A percentile compares a stretch with the other conserved stretches of the same genome.
These are phyloP conservation scores for Pseudogymnoascus sp. DNA, from an alignment of 2,329 filamentous ascomycete genomes.

Conservation along the genomic window DNA sequence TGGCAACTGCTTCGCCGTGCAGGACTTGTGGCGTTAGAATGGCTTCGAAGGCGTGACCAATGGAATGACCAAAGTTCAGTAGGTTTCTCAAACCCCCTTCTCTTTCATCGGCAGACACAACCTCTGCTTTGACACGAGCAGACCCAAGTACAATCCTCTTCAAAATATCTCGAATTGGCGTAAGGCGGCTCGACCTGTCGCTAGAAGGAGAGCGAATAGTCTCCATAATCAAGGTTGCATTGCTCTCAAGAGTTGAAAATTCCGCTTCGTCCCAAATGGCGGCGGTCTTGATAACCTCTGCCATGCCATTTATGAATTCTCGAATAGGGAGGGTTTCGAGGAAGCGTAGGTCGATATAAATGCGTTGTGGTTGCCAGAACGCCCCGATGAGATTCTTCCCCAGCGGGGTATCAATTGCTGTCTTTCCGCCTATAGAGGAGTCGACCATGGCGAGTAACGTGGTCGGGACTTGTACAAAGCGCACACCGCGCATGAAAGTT, in stretches of 20 bases:
- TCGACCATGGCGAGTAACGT: slow-evolving; percentile 96
- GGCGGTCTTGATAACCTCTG: slow-evolving; percentile 94
- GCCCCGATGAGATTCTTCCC: slow-evolving; percentile 94
- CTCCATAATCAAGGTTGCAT: slow-evolving; percentile 67
- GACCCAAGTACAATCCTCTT: slow-evolving; percentile 81
- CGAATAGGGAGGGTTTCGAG: slow-evolving; percentile 81
- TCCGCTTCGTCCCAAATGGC: slow-evolving; percentile 90
- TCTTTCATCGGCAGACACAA: slow-evolving; percentile 89
- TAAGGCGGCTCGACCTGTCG: slow-evolving; percentile 48
- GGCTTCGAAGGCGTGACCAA: slow-evolving; percentile 93
- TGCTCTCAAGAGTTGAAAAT: slow-evolving; percentile 75
- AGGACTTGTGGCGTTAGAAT: slow-evolving; percentile 91
- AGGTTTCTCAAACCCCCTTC: slow-evolving; percentile 91
- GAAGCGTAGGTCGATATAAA: slow-evolving; percentile 91
- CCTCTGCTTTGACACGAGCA: slow-evolving; percentile 85
- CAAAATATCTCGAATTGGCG: slow-evolving; percentile 60
- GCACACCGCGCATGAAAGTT: slow-evolving; percentile 96
- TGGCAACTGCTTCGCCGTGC: slow-evolving; percentile 91
- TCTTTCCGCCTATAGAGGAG: slow-evolving; percentile 96
- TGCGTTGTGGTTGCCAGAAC: slow-evolving; percentile 91
- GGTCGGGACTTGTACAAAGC: slow-evolving; percentile 93
- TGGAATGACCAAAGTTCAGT: slow-evolving; percentile 95
- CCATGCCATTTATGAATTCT: slow-evolving; percentile 98
- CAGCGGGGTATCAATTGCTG: slow-evolving; percentile 89
- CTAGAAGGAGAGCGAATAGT: slow-evolving; percentile 57